Evolutionary conservation across 257 asterid species (phyloP).

Genomic region (Solanum habrochaites): DNA sequence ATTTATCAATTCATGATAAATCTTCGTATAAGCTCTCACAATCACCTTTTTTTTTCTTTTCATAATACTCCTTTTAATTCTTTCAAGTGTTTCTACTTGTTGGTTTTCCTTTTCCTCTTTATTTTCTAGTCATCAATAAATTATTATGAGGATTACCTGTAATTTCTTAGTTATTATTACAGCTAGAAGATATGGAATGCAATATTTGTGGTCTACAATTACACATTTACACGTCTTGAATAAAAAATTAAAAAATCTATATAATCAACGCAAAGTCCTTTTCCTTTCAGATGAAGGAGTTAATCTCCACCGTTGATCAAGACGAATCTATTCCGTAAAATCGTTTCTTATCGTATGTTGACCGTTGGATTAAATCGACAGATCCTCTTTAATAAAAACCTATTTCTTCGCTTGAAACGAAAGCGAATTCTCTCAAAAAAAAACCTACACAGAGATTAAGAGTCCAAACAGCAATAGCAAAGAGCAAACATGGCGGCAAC

Average conservation of each 20-base stretch:
- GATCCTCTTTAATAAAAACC: background rate
- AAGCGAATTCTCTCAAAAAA: conserved; percentile 37
- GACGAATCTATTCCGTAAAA: background rate
- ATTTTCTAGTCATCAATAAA: background rate
- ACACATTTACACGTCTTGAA: background rate
- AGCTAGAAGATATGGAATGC: background rate
- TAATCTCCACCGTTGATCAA: conserved; percentile 16
- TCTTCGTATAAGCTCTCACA: background rate
- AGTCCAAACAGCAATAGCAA: background rate
- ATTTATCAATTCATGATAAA: background rate
- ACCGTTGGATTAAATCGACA: conserved; percentile 32
- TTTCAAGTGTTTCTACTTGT: background rate
- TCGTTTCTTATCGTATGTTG: background rate
- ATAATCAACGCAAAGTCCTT: background rate
- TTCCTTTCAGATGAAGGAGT: background rate
- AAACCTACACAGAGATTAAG: conserved; percentile 26
- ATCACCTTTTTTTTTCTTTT: no score
- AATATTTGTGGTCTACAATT: background rate
- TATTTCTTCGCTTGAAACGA: conserved; percentile 11
- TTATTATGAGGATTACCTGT: background rate
- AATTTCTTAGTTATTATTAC: background rate
- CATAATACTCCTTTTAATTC: background rate
- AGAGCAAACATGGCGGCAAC: conserved; percentile 73
- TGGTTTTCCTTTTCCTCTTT: background rate
- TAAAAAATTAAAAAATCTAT: background rate